Conservation (phyloP, 345 rosid genomes). For the Ailanthus altissimus region DNA sequence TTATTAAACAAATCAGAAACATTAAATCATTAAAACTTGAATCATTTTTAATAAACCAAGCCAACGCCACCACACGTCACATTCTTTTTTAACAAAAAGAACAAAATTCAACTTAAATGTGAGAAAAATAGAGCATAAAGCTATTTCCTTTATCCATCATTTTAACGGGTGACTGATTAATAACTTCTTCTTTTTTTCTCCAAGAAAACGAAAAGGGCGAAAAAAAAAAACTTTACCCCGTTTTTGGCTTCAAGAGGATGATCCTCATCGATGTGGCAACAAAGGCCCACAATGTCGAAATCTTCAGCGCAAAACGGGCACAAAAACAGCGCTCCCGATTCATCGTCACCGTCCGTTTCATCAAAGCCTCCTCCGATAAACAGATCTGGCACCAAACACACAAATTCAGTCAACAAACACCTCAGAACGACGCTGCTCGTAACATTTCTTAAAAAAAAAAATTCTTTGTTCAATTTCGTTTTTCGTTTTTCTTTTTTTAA, state of each 20-base stretch:
- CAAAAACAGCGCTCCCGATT: constrained; percentile 57
- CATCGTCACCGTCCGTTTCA: constrained; percentile 62
- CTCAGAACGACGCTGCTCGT: background rate
- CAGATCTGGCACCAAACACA: constrained; percentile 39
- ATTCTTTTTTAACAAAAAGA: background rate
- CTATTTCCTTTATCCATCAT: background rate
- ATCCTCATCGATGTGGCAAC: constrained; percentile 86
- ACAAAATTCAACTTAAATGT: background rate
- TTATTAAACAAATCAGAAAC: background rate
- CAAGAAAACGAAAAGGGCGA: background rate
- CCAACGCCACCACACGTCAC: background rate
- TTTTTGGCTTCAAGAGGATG: constrained; percentile 82
- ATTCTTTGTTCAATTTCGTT: too few species aligned
- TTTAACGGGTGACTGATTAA: background rate
- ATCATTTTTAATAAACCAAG: background rate
- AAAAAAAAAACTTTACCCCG: constrained; percentile 52
- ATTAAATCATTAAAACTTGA: too few species aligned
- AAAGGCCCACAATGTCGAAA: constrained; percentile 83
- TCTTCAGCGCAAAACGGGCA: constrained; percentile 87
- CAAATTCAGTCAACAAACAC: background rate
- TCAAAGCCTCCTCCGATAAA: constrained; percentile 51
- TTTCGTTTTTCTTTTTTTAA: too few species aligned
- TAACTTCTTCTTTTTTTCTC: background rate
- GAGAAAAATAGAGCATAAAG: background rate
- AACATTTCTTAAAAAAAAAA: background rate